Conservation (phyloP, 345 rosid genomes). For the Melaleuca alternifolia region DNA sequence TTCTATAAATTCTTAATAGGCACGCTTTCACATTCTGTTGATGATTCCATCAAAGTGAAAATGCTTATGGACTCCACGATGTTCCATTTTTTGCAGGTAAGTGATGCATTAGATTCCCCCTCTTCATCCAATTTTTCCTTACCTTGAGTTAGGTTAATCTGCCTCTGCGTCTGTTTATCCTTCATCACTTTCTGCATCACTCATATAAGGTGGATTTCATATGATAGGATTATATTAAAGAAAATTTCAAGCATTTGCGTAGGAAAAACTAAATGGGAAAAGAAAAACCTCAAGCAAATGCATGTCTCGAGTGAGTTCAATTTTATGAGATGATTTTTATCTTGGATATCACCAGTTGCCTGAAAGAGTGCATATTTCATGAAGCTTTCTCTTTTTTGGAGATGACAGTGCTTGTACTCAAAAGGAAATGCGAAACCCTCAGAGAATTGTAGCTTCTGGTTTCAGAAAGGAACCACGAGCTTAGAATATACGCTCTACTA, state of each 20-base stretch:
- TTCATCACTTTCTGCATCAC: neutral
- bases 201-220: neutral
- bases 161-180: neutral
- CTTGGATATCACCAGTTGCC: neutral
- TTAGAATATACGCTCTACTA: neutral
- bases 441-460: neutral
- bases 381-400: neutral
- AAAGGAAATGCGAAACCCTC: neutral
- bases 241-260: neutral
- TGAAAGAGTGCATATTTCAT: neutral
- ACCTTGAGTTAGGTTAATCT: neutral
- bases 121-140: neutral
- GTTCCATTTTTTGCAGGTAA: constrained; percentile 65
- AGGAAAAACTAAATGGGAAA: neutral
- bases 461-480: neutral
- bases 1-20: constrained; percentile 80
- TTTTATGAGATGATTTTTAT: neutral
- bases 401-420: neutral
- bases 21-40: constrained; percentile 55
- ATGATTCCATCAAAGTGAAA: constrained; percentile 45
- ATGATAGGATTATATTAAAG: neutral
- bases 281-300: neutral
- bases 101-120: neutral
- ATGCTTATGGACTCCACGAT: constrained; percentile 44
- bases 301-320: neutral